Percentiles rank a stretch among this genome's conserved stretches.
Evolutionary conservation across 257 asterid species (phyloP).

Genomic region (Linaria vulgaris): DNA sequence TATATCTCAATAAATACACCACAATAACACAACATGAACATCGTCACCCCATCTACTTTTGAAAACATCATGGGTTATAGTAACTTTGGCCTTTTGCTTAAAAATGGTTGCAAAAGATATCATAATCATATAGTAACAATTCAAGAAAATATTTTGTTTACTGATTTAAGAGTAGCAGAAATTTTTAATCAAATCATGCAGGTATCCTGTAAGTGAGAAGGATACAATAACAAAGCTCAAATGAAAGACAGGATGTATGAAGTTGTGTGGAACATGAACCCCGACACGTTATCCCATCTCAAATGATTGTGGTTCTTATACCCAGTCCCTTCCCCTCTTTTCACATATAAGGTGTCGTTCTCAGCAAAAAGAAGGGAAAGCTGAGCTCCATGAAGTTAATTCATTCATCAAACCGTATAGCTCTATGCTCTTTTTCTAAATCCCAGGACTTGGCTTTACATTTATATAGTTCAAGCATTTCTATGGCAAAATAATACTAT

Average conservation of each 20-base stretch:
- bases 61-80: too few species aligned
- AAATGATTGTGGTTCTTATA: neutral
- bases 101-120: too few species aligned
- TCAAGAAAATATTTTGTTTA: neutral
- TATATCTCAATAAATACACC: too few species aligned
- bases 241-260: neutral
- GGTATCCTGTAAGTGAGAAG: neutral
- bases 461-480: neutral
- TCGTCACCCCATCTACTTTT: too few species aligned
- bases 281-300: neutral
- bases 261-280: neutral
- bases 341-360: neutral
- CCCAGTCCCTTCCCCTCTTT: neutral
- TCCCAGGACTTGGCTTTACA: neutral
- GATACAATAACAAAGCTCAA: neutral
- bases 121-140: neutral
- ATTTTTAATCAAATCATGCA: neutral
- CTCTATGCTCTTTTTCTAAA: neutral
- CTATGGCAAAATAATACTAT: neutral
- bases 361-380: conserved; percentile 5
- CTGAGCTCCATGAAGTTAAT: neutral
- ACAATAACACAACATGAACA: too few species aligned
- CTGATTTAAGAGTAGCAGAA: neutral
- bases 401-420: neutral
- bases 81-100: neutral